Base-by-base conservation (phyloP, 176 grass and related monocot genomes). In the Ananas comosus region DNA sequence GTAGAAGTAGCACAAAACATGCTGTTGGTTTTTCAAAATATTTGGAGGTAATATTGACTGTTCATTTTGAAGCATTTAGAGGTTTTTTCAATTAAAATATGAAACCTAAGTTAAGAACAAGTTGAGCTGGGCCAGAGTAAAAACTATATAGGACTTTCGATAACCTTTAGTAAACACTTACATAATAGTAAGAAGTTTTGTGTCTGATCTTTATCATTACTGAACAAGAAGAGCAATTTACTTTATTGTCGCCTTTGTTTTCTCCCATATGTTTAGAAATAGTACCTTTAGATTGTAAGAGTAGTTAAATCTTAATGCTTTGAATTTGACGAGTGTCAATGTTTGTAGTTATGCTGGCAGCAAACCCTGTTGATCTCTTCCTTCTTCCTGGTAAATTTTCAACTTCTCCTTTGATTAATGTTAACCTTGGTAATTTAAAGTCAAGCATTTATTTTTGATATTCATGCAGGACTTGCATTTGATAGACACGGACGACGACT, bases 401-500 rank as follows among this genome's bases (percentile, higher is more conserved):
- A 29, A 58, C 42, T 17, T 63, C 54, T 52, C 50, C 16, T 70
- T 70, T 48, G 2, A 48, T 64, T 66, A 12, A 70, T 70, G 14
- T 9, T 2, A 11, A 65, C 65, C 50, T 64, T 64, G 51, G 64
- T 71, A 52, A 48, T 24, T 53, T 51, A 68, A 12, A 16, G 7
- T 18, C 70, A 18, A 4, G 49, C n/a, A 29, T 73, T 72, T 21
- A 29, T 73, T 72, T 29, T 59, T 24, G 76, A 22, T 29, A 80
- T 57, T 83, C 29, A 9, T 93, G 69, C 72, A 93, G 94, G 94
- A 85, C 70, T 82, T 83, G 82, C 86, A 70, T 99, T 99, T 82
- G 94, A 99, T 81, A 90, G 79, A 74, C 83, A 86, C 70, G 94
- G 94, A 11, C 83, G 69, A 65, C 85, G 94, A 72, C 80, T 99